Conservation (phyloP, 2,329 filamentous ascomycete species). For the Neophaeococcomyces aloes region DNA sequence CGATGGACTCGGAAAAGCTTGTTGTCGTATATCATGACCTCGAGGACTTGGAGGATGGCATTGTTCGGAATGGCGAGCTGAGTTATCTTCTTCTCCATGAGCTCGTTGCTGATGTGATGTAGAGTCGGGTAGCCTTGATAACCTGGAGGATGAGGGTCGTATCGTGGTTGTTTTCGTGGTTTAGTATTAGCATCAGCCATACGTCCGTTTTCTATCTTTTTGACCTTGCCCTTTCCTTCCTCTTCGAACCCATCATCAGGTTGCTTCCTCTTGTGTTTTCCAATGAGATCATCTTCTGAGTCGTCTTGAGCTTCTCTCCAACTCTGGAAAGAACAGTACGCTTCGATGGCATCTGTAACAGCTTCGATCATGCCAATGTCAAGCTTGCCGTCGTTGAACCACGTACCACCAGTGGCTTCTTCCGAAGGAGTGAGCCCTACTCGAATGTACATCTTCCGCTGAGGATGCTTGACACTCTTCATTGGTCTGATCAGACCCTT, state of each 20-base stretch:
- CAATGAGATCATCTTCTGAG: constrained; percentile 16
- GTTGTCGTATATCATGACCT: constrained; percentile 82
- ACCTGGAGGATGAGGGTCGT: constrained; percentile 48
- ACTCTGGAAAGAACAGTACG: constrained; percentile 60
- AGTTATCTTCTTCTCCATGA: constrained; percentile 63
- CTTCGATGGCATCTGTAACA: constrained; percentile 50
- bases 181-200: background rate
- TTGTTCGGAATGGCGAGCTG: constrained; percentile 41
- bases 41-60: constrained; percentile 75
- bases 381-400: constrained; percentile 75
- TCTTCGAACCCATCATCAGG: constrained; percentile 17
- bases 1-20: constrained; percentile 51
- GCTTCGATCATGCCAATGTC: constrained; percentile 80
- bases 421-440: constrained; percentile 73
- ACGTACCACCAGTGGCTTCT: constrained; percentile 83
- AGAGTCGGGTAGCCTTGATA: constrained; percentile 74
- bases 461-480: constrained; percentile 82
- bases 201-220: constrained; percentile 9
- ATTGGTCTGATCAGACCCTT: constrained; percentile 79
- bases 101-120: constrained; percentile 61
- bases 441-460: constrained; percentile 94
- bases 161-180: constrained; percentile 17
- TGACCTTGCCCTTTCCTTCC: constrained; percentile 14
- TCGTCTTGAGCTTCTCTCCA: constrained; percentile 46
- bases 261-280: constrained; percentile 14